Percentiles rank a stretch among this genome's conserved stretches.
Evolutionary conservation across 2,329 filamentous ascomycete genomes (phyloP).

Genomic region (Monilinia polystroma): DNA sequence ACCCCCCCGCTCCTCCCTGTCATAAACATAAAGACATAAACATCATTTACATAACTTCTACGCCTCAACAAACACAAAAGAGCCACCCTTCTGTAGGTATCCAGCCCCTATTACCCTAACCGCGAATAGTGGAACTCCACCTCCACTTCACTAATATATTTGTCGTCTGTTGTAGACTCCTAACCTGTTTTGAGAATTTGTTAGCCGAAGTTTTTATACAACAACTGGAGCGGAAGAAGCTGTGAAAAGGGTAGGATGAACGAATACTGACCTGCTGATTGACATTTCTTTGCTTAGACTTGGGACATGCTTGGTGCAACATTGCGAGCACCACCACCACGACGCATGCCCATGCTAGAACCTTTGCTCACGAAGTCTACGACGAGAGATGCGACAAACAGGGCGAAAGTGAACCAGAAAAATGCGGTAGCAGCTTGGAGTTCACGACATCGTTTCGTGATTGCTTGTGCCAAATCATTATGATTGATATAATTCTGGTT

Average conservation of each 20-base stretch:
- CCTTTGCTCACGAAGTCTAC: constrained; percentile 41
- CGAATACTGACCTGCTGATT: constrained; percentile 31
- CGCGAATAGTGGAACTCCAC: background rate
- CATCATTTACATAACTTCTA: constrained; percentile 2
- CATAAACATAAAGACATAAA: constrained; percentile 8
- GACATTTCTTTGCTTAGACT: constrained; percentile 44
- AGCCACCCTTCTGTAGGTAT: too few species aligned
- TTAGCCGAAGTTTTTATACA: background rate
- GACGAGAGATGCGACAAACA: constrained; percentile 57
- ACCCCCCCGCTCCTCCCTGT: background rate
- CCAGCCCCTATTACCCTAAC: background rate
- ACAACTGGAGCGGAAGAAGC: background rate
- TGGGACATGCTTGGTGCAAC: constrained; percentile 54
- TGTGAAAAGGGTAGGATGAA: constrained; percentile 25
- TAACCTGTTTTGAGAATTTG: background rate
- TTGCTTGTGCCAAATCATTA: constrained; percentile 61
- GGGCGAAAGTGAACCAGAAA: constrained; percentile 73
- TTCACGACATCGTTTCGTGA: constrained; percentile 67
- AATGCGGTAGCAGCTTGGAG: constrained; percentile 74
- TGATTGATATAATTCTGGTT: constrained; percentile 43
- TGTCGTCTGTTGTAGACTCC: background rate
- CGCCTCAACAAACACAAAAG: background rate
- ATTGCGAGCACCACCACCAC: constrained; percentile 45
- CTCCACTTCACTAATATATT: background rate
- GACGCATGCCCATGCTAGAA: constrained; percentile 15